phyloP scores from a whole-genome alignment of 2,329 filamentous ascomycete genomes.

The Penicillium paneum region DNA sequence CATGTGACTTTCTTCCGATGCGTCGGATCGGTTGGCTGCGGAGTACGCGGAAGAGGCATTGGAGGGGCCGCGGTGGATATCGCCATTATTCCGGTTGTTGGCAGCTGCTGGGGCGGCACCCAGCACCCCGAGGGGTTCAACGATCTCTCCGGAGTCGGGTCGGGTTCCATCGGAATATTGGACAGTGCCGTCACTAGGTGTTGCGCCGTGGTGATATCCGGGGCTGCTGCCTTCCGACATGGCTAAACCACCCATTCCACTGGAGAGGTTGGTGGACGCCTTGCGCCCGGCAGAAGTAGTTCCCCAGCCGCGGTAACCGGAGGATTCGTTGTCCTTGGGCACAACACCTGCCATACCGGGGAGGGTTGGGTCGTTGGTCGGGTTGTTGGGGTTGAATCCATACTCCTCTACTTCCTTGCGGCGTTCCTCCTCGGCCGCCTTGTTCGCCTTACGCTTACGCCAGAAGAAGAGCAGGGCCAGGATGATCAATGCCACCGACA shows the following conservation, averaged over 20 bases:
- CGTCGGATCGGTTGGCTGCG: conserved; percentile 68
- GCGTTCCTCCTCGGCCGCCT: conserved; percentile 79
- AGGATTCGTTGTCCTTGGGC: conserved; percentile 69
- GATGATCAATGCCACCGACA: conserved; percentile 76
- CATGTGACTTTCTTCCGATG: conserved; percentile 55
- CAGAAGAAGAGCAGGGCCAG: conserved; percentile 77
- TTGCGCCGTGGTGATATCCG: conserved; percentile 53
- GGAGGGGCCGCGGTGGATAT: conserved; percentile 83
- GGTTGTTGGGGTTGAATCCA: conserved; percentile 92
- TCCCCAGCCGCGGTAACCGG: conserved; percentile 92
- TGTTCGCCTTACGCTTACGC: conserved; percentile 82
- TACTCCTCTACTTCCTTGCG: conserved; percentile 98
- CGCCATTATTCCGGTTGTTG: conserved; percentile 60
- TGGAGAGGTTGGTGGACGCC: conserved; percentile 83
- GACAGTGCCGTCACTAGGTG: conserved; percentile 61
- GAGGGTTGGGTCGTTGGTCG: conserved; percentile 88
- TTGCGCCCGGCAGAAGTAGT: conserved; percentile 75
- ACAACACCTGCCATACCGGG: conserved; percentile 53
- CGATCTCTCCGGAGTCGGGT: conserved; percentile 64
- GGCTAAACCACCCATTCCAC: conserved; percentile 60
- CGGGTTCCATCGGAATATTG: conserved; percentile 61
- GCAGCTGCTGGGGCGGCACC: conserved; percentile 63
- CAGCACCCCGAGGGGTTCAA: conserved; percentile 79
- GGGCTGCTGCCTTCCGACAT: conserved; percentile 68
- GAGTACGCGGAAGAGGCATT: conserved; percentile 97